phyloP scores from a whole-genome alignment of 768 basidiomycete genomes.

The Baorangia bicolor region DNA sequence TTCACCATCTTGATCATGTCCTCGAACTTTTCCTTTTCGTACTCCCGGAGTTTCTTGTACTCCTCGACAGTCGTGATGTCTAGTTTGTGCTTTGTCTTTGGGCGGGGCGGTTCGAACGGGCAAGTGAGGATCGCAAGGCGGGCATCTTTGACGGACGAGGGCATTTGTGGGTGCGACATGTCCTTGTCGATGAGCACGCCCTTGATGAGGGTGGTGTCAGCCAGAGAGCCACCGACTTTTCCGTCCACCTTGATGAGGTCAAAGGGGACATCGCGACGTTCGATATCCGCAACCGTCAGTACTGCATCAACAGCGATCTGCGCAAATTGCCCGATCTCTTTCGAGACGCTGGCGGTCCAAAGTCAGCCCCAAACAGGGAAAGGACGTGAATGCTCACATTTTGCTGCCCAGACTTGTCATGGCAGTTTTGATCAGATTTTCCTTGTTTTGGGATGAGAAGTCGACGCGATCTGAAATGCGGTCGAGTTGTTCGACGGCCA shows the following conservation, averaged over 20 bases:
- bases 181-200: conserved; percentile 99
- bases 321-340: conserved; percentile 93
- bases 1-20: conserved; percentile 98
- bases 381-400: conserved; percentile 58
- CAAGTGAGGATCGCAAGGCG: conserved; percentile 96
- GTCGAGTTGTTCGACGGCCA: conserved; percentile 90
- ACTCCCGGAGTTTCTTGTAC: conserved; percentile 90
- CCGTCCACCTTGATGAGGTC: conserved; percentile 99
- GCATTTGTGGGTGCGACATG: conserved; percentile 99
- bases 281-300: conserved; percentile 89
- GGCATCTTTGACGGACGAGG: conserved; percentile 81
- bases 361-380: conserved; percentile 1
- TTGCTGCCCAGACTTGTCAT: conserved; percentile 97
- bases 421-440: conserved; percentile 89
- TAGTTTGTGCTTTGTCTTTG: conserved; percentile 98
- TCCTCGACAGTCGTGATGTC: conserved; percentile 97
- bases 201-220: conserved; percentile 92
- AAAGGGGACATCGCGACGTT: conserved; percentile 92
- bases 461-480: conserved; percentile 86
- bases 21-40: conserved; percentile 94
- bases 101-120: conserved; percentile 97
- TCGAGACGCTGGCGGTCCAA: conserved; percentile 73
- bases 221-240: conserved; percentile 96
- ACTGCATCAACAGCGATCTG: conserved; percentile 98
- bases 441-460: conserved; percentile 78